These are phyloP conservation scores for Colletotrichum liaoningense DNA, from an alignment of 2,329 filamentous ascomycete species.

Conservation along the genomic window DNA sequence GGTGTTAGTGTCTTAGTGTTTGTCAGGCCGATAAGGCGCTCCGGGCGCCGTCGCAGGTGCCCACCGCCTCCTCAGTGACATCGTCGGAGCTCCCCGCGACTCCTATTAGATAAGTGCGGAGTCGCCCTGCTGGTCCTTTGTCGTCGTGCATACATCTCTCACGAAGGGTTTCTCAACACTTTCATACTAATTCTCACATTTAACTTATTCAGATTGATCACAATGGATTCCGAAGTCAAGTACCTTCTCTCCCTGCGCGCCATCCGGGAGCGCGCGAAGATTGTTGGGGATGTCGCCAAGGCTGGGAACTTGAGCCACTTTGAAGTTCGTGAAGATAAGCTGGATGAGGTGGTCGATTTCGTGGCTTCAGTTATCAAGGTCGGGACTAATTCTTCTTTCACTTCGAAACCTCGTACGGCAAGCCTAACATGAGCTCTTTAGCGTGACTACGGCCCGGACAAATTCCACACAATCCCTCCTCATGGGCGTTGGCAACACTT, in stretches of 20 bases:
- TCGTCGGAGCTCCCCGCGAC: neutral
- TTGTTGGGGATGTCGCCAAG: conserved; percentile 50
- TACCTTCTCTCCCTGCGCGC: conserved; percentile 51
- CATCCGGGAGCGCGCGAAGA: conserved; percentile 48
- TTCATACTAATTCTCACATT: neutral
- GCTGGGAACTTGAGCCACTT: conserved; percentile 54
- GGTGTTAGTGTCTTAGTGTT: neutral
- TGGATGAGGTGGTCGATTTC: conserved; percentile 54
- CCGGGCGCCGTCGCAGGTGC: neutral
- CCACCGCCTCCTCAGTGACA: neutral
- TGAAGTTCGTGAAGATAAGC: conserved; percentile 49
- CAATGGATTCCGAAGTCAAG: conserved; percentile 38
- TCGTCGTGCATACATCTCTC: neutral
- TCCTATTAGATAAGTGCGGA: neutral
- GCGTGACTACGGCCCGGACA: conserved; percentile 63
- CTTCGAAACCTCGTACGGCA: neutral
- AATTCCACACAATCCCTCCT: conserved; percentile 60
- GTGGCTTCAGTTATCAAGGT: conserved; percentile 57
- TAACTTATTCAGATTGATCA: neutral
- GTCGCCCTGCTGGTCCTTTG: neutral
- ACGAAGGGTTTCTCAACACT: neutral
- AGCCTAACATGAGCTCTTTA: conserved; percentile 37
- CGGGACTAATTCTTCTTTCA: neutral
- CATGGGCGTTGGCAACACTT: conserved; percentile 74
- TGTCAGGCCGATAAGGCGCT: neutral